Percentiles rank a stretch among this genome's conserved stretches.
These are phyloP conservation scores for Isatis tinctoria DNA, from an alignment of 345 rosid genomes.

Conservation along the genomic window DNA sequence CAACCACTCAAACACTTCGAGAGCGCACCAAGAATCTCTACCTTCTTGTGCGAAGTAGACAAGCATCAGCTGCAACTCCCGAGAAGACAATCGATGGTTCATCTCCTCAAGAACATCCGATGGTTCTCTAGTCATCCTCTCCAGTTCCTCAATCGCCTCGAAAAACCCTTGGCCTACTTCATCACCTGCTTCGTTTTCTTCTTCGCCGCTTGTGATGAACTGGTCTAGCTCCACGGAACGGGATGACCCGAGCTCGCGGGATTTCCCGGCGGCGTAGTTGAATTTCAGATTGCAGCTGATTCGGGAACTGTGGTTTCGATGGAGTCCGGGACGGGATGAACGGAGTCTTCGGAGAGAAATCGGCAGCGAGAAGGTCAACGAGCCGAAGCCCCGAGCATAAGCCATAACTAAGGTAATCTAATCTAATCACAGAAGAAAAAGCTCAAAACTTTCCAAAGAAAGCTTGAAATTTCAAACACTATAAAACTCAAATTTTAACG, in stretches of 20 bases:
- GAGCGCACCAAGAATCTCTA: slow-evolving; percentile 93
- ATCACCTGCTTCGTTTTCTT: slow-evolving; percentile 43
- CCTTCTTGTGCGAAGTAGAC: slow-evolving; percentile 96
- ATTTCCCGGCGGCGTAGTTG: slow-evolving; percentile 20
- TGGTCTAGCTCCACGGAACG: slow-evolving; percentile 66
- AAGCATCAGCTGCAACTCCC: slow-evolving; percentile 73
- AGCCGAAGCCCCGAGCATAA: slow-evolving; percentile 34
- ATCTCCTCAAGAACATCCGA: slow-evolving; percentile 83
- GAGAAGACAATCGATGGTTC: slow-evolving; percentile 73
- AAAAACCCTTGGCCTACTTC: slow-evolving; percentile 79
- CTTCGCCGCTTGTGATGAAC: slow-evolving; percentile 60
- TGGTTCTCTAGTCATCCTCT: slow-evolving; percentile 87
- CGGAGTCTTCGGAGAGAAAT: slow-evolving; percentile 20
- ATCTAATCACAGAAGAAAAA: neutral
- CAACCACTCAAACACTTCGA: slow-evolving; percentile 94
- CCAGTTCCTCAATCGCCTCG: slow-evolving; percentile 85
- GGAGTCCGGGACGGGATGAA: slow-evolving; percentile 16
- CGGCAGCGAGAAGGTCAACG: slow-evolving; percentile 31
- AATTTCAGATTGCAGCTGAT: slow-evolving; percentile 36
- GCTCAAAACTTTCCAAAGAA: neutral
- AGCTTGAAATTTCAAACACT: neutral
- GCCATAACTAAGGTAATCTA: slow-evolving; percentile 35
- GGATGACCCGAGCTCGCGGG: slow-evolving; percentile 37
- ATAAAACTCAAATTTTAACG: neutral
- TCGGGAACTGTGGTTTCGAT: slow-evolving; percentile 6